Conservation (phyloP, 768 basidiomycete genomes). For the Cyathus striatus region DNA sequence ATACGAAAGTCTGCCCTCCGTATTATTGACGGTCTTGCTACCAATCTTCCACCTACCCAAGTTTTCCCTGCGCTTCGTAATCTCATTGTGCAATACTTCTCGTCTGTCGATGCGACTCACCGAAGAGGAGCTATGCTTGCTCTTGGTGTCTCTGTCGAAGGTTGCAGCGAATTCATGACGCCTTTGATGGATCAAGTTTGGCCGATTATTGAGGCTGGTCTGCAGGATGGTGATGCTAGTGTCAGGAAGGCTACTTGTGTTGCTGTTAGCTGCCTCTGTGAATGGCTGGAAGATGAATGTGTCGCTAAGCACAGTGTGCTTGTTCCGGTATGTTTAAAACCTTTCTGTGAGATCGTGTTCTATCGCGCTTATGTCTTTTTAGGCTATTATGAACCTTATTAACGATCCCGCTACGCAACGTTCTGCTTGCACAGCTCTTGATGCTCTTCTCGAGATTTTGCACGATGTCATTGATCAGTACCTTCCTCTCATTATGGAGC, state of each 20-base stretch:
- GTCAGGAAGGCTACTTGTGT: constrained; percentile 97
- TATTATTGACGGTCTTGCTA: constrained; percentile 88
- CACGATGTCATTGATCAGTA: constrained; percentile 89
- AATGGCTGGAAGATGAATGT: constrained; percentile 95
- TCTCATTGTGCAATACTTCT: constrained; percentile 82
- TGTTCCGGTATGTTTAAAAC: constrained; percentile 68
- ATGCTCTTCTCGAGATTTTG: constrained; percentile 92
- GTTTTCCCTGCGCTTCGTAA: constrained; percentile 89
- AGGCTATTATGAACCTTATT: constrained; percentile 90
- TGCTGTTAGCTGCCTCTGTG: constrained; percentile 92
- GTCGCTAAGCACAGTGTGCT: constrained; percentile 76
- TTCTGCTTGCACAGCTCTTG: constrained; percentile 94
- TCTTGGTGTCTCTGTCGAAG: constrained; percentile 93
- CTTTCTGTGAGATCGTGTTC: too few relatives aligned
- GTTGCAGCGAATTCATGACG: constrained; percentile 96
- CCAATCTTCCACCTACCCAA: constrained; percentile 88
- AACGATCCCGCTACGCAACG: constrained; percentile 84
- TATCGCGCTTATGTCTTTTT: constrained; percentile 4
- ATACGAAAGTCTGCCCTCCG: constrained; percentile 86
- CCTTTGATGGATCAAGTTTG: constrained; percentile 88
- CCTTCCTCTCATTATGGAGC: constrained; percentile 91
- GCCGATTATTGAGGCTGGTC: constrained; percentile 88
- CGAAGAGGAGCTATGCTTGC: constrained; percentile 94
- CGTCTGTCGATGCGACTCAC: constrained; percentile 67
- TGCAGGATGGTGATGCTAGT: constrained; percentile 75